Percentiles rank a stretch among this genome's conserved stretches.
These are phyloP conservation scores for Thozetella sp. DNA, from an alignment of 495 filamentous ascomycete species.

Conservation along the genomic window DNA sequence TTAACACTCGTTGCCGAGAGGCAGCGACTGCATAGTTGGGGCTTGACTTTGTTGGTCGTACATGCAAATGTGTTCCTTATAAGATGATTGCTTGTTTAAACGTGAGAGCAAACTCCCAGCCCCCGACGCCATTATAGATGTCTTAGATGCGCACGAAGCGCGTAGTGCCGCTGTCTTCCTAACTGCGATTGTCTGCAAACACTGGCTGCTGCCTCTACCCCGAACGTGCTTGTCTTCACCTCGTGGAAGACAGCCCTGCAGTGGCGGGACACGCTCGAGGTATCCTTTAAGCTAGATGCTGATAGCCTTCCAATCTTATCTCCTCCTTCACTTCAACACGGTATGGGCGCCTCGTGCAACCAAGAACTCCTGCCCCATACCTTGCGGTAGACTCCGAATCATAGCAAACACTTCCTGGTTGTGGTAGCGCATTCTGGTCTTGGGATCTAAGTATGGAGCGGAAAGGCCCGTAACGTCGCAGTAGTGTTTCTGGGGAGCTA, in stretches of 20 bases:
- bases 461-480: slow-evolving; percentile 94
- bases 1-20: slow-evolving; percentile 72
- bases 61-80: slow-evolving; percentile 41
- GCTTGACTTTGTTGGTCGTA: slow-evolving; percentile 90
- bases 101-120: too few relatives aligned
- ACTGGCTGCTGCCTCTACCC: too few relatives aligned
- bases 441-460: slow-evolving; percentile 89
- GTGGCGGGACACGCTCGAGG: too few relatives aligned
- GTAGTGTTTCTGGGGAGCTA: slow-evolving; percentile 78
- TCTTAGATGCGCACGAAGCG: too few relatives aligned
- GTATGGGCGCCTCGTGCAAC: slow-evolving; percentile 90
- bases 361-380: slow-evolving; percentile 81
- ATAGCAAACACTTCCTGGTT: slow-evolving; percentile 86
- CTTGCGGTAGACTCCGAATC: slow-evolving; percentile 74
- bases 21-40: slow-evolving; percentile 75
- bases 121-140: too few relatives aligned
- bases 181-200: too few relatives aligned
- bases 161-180: too few relatives aligned
- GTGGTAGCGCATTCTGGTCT: slow-evolving; percentile 87
- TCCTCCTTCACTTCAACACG: slow-evolving; percentile 68
- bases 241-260: too few relatives aligned
- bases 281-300: too few relatives aligned
- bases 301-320: neutral
- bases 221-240: too few relatives aligned
- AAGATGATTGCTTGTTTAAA: too few relatives aligned